Conservation (phyloP, 139 green algal genomes). For the Coelastrella sp. region DNA sequence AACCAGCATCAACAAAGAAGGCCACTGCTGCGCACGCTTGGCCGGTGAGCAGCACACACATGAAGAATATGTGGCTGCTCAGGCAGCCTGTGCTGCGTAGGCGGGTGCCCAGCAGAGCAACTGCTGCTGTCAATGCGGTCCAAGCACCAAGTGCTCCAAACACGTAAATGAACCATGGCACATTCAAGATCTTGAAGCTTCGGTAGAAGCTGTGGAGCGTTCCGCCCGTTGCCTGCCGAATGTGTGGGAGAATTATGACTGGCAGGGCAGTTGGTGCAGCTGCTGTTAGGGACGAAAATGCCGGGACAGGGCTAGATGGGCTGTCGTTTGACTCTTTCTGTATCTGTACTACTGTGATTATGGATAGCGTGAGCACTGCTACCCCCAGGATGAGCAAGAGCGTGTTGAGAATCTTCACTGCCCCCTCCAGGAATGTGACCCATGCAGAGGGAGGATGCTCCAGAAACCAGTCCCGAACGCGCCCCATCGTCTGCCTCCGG, state of each 20-base stretch:
- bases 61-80: constrained; percentile 33
- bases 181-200: constrained; percentile 2
- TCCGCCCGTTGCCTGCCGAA: neutral
- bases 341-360: constrained; percentile 20
- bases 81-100: constrained; percentile 32
- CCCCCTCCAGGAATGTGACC: neutral
- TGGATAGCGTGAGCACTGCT: neutral
- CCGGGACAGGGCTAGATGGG: neutral
- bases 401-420: constrained; percentile 30
- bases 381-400: constrained; percentile 4
- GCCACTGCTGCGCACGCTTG: constrained; percentile 39
- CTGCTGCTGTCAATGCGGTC: neutral
- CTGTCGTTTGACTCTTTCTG: neutral
- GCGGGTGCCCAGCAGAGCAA: constrained; percentile 19
- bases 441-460: constrained; percentile 26
- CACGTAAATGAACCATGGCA: constrained; percentile 41
- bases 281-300: neutral
- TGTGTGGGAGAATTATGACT: neutral
- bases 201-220: neutral
- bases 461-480: constrained; percentile 10
- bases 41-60: constrained; percentile 41
- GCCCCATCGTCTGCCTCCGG: neutral
- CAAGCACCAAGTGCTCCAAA: constrained; percentile 23
- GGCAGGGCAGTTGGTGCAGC: neutral
- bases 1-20: constrained; percentile 35